These are phyloP conservation scores for Pseudocohnilembus persalinus DNA, from an alignment of 169 alveolate genomes.

Conservation along the genomic window DNA sequence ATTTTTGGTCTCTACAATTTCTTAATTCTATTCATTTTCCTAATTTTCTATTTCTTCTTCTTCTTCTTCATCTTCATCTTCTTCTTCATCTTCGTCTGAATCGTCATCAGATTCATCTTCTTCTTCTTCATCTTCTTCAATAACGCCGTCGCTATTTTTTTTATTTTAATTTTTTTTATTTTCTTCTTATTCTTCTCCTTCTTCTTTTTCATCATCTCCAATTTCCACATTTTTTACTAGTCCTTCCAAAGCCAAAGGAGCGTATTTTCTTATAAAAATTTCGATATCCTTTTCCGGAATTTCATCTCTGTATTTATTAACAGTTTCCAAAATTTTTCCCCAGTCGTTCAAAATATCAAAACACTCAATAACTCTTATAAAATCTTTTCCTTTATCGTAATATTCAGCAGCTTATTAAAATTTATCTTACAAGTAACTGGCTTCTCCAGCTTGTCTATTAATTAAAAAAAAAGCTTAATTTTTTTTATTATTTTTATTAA, in stretches of 20 bases:
- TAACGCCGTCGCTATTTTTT: not conserved
- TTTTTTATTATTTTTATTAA: too few species aligned
- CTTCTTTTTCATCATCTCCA: slow-evolving; percentile 39
- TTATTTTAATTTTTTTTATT: not conserved
- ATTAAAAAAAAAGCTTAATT: not conserved
- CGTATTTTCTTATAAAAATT: slow-evolving; percentile 50
- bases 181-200: slow-evolving; percentile 34
- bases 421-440: slow-evolving; percentile 13
- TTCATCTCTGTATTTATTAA: slow-evolving; percentile 32
- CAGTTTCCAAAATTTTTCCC: slow-evolving; percentile 43
- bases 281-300: slow-evolving; percentile 42
- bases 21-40: not conserved
- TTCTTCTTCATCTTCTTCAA: slow-evolving; percentile 22
- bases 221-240: slow-evolving; percentile 40
- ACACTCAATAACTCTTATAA: slow-evolving; percentile 57
- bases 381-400: slow-evolving; percentile 40
- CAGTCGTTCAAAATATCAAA: slow-evolving; percentile 47
- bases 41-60: not conserved
- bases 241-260: slow-evolving; percentile 57
- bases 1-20: not conserved
- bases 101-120: slow-evolving; percentile 31
- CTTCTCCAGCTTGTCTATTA: slow-evolving; percentile 43
- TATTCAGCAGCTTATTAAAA: slow-evolving; percentile 51
- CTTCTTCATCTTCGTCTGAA: slow-evolving; percentile 16
- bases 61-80: slow-evolving; percentile 1